A percentile compares a stretch with the other conserved stretches of the same genome.
phyloP scores from a whole-genome alignment of 1,284 basidiomycete species.

The Microbotryomycetes sp. region DNA sequence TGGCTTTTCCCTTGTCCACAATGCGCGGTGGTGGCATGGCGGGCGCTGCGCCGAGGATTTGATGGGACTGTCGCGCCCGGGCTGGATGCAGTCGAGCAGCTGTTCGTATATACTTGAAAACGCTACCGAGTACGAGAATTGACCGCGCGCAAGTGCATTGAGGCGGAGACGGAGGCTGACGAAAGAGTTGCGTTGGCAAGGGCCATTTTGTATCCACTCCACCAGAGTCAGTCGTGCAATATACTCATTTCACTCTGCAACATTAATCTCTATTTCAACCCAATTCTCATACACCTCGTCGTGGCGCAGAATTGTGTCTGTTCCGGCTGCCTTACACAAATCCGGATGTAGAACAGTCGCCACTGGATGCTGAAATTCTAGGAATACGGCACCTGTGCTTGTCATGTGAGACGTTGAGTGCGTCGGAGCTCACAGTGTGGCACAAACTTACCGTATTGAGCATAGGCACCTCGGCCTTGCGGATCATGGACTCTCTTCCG shows the following conservation, averaged over 20 bases:
- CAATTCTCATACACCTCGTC: conserved; percentile 28
- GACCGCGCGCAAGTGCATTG: neutral
- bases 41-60: neutral
- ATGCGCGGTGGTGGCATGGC: neutral
- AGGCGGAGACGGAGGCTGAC: too few relatives aligned
- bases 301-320: conserved; percentile 13
- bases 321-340: neutral
- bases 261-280: conserved; percentile 19
- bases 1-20: neutral
- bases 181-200: too few relatives aligned
- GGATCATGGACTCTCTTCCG: neutral
- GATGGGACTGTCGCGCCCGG: too few relatives aligned
- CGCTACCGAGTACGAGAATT: neutral
- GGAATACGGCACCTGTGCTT: conserved; percentile 15
- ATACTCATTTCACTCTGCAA: too few relatives aligned
- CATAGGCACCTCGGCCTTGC: neutral
- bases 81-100: neutral
- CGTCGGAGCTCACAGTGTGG: too few relatives aligned
- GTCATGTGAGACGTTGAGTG: neutral
- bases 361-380: conserved; percentile 29
- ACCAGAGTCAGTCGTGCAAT: too few relatives aligned
- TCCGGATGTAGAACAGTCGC: conserved; percentile 16
- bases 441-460: neutral
- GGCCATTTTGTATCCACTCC: too few relatives aligned
- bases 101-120: neutral